phyloP scores from a whole-genome alignment of 2,329 filamentous ascomycete genomes.

The Pseudocercospora cruenta region DNA sequence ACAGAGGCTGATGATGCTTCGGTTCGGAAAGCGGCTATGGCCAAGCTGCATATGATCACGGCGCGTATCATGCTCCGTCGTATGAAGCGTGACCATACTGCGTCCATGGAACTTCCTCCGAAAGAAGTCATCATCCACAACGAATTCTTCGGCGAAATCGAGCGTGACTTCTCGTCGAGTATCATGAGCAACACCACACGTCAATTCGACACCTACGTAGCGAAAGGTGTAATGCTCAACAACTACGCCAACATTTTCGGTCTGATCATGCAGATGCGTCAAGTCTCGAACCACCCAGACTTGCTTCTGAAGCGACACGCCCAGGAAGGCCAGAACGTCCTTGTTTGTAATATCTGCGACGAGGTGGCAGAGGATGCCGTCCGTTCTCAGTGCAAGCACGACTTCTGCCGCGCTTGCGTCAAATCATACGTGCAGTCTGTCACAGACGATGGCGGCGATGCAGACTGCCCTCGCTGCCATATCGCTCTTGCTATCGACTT shows the following conservation, averaged over 20 bases:
- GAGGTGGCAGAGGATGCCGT: conserved; percentile 95
- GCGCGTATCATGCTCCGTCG: conserved; percentile 94
- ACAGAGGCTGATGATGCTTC: conserved; percentile 51
- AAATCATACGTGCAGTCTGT: conserved; percentile 77
- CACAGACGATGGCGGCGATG: conserved; percentile 60
- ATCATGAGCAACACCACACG: conserved; percentile 92
- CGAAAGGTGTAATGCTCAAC: conserved; percentile 87
- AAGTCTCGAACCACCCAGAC: conserved; percentile 95
- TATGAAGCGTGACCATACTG: conserved; percentile 89
- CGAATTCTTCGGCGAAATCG: conserved; percentile 94
- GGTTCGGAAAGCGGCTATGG: conserved; percentile 70
- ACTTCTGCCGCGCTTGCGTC: conserved; percentile 83
- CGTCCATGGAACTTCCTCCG: conserved; percentile 93
- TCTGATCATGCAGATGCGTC: conserved; percentile 98
- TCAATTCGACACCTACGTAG: conserved; percentile 93
- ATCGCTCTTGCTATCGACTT: conserved; percentile 88
- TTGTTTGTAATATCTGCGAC: conserved; percentile 94
- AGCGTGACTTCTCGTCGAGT: conserved; percentile 91
- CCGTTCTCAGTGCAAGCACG: conserved; percentile 87
- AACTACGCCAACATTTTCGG: conserved; percentile 99
- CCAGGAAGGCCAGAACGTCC: conserved; percentile 83
- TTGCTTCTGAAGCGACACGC: conserved; percentile 86
- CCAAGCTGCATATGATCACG: conserved; percentile 84
- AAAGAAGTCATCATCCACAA: conserved; percentile 92
- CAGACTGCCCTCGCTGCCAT: conserved; percentile 86